Conservation (phyloP, 2,329 filamentous ascomycete species). For the Aspergillus tamarii region DNA sequence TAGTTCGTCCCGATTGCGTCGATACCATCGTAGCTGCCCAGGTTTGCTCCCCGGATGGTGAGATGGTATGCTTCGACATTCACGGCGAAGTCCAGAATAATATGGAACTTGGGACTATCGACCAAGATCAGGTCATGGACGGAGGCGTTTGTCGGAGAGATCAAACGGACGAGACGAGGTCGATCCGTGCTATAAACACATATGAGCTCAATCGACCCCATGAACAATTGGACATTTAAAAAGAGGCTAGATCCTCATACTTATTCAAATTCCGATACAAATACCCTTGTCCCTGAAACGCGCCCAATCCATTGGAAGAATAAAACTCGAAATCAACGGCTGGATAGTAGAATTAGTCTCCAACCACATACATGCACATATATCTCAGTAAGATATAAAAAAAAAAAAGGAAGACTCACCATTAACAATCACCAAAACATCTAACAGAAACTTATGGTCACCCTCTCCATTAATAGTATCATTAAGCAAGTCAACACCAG, state of each 20-base stretch:
- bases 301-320: constrained; percentile 37
- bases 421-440: constrained; percentile 37
- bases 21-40: constrained; percentile 44
- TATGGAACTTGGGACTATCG: constrained; percentile 42
- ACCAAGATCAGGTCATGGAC: constrained; percentile 39
- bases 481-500: constrained; percentile 32
- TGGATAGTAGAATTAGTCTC: constrained; percentile 1
- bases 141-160: constrained; percentile 29
- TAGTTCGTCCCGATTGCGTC: constrained; percentile 42
- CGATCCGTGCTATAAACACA: constrained; percentile 17
- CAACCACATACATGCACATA: background rate
- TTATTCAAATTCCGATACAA: constrained; percentile 34
- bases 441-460: constrained; percentile 32
- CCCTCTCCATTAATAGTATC: constrained; percentile 39
- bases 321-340: constrained; percentile 41
- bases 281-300: constrained; percentile 42
- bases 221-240: background rate
- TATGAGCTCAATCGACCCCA: background rate
- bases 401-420: constrained; percentile 18
- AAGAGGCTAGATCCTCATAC: constrained; percentile 13
- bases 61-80: constrained; percentile 45
- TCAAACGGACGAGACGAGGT: constrained; percentile 27
- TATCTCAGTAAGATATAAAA: background rate
- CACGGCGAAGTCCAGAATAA: constrained; percentile 38
- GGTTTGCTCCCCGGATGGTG: constrained; percentile 40